These are phyloP conservation scores for Fusarium mangiferae DNA, from an alignment of 2,329 filamentous ascomycete genomes.

Conservation along the genomic window DNA sequence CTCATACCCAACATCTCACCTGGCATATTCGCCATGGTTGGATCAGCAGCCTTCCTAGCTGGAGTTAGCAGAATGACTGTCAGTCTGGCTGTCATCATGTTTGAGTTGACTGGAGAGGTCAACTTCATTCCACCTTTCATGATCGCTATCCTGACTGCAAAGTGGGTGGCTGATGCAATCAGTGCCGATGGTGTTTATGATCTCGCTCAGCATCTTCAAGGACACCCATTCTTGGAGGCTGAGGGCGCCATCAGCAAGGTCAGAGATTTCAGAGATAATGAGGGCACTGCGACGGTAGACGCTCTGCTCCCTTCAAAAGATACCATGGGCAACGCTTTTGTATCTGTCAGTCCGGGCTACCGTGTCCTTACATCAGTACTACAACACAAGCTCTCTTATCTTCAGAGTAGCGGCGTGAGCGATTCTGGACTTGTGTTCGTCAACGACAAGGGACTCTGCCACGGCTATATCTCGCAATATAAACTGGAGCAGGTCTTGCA, in stretches of 20 bases:
- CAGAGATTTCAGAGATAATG: not conserved
- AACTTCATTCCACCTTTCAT: constrained; percentile 33
- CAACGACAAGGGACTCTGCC: not conserved
- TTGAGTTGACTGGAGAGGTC: constrained; percentile 25
- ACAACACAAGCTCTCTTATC: not conserved
- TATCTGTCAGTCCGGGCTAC: not conserved
- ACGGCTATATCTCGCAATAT: constrained; percentile 2
- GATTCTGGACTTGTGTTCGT: constrained; percentile 16
- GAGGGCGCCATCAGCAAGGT: constrained; percentile 5
- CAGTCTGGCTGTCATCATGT: constrained; percentile 33
- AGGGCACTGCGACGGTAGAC: constrained; percentile 12
- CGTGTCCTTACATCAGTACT: not conserved
- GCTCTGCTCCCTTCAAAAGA: not conserved
- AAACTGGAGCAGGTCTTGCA: not conserved
- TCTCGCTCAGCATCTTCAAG: constrained; percentile 26
- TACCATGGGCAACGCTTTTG: not conserved
- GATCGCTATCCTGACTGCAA: constrained; percentile 17
- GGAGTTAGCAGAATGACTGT: constrained; percentile 33
- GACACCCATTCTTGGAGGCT: constrained; percentile 25
- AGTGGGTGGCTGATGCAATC: constrained; percentile 33
- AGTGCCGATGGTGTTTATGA: constrained; percentile 30
- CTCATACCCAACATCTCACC: constrained; percentile 19
- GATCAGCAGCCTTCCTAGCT: constrained; percentile 26
- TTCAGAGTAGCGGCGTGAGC: not conserved
- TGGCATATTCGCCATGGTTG: constrained; percentile 31